These are phyloP conservation scores for Aspergillus nidulans DNA, from an alignment of 495 filamentous ascomycete genomes.

Conservation along the genomic window DNA sequence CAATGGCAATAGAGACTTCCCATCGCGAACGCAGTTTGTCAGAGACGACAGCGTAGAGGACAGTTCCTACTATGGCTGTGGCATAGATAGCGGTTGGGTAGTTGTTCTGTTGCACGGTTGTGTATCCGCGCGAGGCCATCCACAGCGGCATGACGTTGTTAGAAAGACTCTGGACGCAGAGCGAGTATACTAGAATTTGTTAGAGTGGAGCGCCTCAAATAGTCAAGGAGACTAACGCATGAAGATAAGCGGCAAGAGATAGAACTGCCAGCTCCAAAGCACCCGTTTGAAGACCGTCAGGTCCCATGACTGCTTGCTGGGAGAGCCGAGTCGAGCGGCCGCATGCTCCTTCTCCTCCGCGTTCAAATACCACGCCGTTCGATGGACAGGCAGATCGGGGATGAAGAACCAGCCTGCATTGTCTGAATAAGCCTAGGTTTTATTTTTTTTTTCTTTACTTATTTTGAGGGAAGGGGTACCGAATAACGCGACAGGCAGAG, in stretches of 20 bases:
- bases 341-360: constrained; percentile 32
- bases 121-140: constrained; percentile 33
- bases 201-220: background rate
- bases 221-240: constrained; percentile 26
- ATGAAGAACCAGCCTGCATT: constrained; percentile 38
- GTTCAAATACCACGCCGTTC: constrained; percentile 30
- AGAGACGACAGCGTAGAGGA: constrained; percentile 32
- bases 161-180: constrained; percentile 28
- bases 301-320: constrained; percentile 27
- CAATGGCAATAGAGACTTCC: constrained; percentile 32
- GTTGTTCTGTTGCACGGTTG: constrained; percentile 32
- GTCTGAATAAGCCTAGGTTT: too few species aligned
- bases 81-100: constrained; percentile 32
- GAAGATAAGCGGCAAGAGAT: constrained; percentile 31
- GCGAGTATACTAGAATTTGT: constrained; percentile 25
- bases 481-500: constrained; percentile 26
- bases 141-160: constrained; percentile 37
- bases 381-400: constrained; percentile 30
- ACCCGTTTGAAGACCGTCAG: constrained; percentile 28
- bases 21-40: constrained; percentile 31
- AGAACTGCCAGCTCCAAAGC: constrained; percentile 34
- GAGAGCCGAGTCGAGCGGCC: constrained; percentile 20
- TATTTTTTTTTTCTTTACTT: too few species aligned
- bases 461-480: too few species aligned
- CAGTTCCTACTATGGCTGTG: constrained; percentile 28